phyloP scores from a whole-genome alignment of 2,329 filamentous ascomycete species.

The Aureobasidium melanogenum region DNA sequence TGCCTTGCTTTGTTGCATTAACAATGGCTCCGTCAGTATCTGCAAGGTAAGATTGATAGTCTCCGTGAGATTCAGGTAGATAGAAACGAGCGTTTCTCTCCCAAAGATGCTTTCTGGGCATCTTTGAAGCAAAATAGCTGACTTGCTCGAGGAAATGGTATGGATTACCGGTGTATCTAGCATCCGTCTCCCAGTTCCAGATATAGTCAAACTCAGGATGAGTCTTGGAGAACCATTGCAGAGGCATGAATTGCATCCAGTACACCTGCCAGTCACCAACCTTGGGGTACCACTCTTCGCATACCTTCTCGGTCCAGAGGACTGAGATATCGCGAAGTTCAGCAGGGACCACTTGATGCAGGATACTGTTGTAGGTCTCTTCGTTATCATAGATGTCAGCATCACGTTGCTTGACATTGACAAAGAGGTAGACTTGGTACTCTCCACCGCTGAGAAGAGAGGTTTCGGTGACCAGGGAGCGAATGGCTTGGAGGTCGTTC shows the following conservation, averaged over 20 bases:
- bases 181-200: constrained; percentile 82
- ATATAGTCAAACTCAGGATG: constrained; percentile 73
- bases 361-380: constrained; percentile 49
- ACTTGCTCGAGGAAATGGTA: constrained; percentile 68
- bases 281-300: constrained; percentile 40
- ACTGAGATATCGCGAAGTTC: constrained; percentile 65
- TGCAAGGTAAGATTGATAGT: constrained; percentile 38
- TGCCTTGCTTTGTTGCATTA: constrained; percentile 28
- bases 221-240: constrained; percentile 67
- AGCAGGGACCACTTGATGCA: constrained; percentile 54
- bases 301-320: constrained; percentile 58
- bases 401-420: constrained; percentile 44
- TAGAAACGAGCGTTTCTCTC: constrained; percentile 51
- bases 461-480: constrained; percentile 38
- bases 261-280: constrained; percentile 41
- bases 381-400: constrained; percentile 52
- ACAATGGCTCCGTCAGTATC: constrained; percentile 34
- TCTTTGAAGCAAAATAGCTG: constrained; percentile 42
- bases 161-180: constrained; percentile 69
- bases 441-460: constrained; percentile 39
- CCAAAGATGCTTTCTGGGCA: constrained; percentile 51
- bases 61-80: constrained; percentile 43
- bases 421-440: constrained; percentile 40
- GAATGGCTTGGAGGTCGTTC: constrained; percentile 38
- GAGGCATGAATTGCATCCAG: constrained; percentile 57